Evolutionary conservation across 495 filamentous ascomycete genomes (phyloP), one percentile per base, ranked within the genome.

Genomic region (Ramalina intermedia): DNA sequence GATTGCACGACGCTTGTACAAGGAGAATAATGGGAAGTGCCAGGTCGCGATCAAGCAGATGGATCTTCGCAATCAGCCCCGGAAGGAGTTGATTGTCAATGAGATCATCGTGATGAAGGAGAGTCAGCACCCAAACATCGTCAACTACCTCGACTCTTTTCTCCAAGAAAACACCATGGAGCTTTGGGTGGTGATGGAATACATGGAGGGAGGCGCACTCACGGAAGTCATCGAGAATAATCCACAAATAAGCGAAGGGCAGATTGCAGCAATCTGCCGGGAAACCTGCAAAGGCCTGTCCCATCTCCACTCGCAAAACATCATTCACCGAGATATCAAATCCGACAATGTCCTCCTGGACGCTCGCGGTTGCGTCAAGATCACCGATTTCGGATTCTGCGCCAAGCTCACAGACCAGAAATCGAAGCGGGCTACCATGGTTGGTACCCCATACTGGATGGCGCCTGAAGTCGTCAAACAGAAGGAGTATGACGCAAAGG

Each of bases 91-190:
- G 58, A 98, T 98, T 60, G 91, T 98, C 37, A 98, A 98, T 61
- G 91, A 98, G 58, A 98, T 98, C 58, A 86, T 96, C 66, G 91
- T 98, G 46, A 98, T 98, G 91, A 95, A 96, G 69, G 93, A 96
- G 66, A 94, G 85, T 70, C 85, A 88, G 61, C 89, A 96, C 63
- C 78, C 85, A 20, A 98, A 98, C 64, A 96, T 98, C 67, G 91
- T 98, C 69, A 98, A 98, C 66, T 98, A 94, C 70, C 71, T 98
- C 24, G 91, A 98, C 60, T 89, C 91, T 0, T 98, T 96, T 73
- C 69, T 98, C 58, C 84, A 89, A 55, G 91, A 94, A 57, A 85
- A 86, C 58, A 87, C 83, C 63, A 77, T 82, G 51, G 93, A 98
- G 62, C 74, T 98, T 24, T 98, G 91, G 91, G 88, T 98, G 18